phyloP scores from a whole-genome alignment of 176 grass and related monocot genomes.

The Cymbopogon citratus region DNA sequence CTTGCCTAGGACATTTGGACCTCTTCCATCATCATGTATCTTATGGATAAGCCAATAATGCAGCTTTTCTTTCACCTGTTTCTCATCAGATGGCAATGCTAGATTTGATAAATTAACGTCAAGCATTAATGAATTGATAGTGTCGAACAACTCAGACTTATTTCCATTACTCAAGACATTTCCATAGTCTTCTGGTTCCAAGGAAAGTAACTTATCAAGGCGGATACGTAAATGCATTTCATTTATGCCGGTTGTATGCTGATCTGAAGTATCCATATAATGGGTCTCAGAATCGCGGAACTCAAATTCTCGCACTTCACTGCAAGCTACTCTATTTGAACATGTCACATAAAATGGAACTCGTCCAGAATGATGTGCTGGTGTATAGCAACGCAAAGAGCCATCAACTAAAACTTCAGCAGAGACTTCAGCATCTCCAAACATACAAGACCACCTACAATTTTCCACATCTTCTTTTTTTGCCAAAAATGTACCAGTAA shows the following conservation, averaged over 20 bases:
- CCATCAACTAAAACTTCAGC: slow-evolving; percentile 78
- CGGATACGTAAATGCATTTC: slow-evolving; percentile 91
- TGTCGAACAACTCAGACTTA: slow-evolving; percentile 60
- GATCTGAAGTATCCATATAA: slow-evolving; percentile 56
- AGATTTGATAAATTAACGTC: slow-evolving; percentile 49
- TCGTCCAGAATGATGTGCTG: slow-evolving; percentile 63
- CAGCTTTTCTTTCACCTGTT: slow-evolving; percentile 78
- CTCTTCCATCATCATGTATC: slow-evolving; percentile 79
- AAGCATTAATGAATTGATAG: slow-evolving; percentile 78
- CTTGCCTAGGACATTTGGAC: slow-evolving; percentile 79
- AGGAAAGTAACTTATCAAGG: slow-evolving; percentile 74
- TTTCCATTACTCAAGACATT: slow-evolving; percentile 36
- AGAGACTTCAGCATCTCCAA: slow-evolving; percentile 87
- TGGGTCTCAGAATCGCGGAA: slow-evolving; percentile 48
- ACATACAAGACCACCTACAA: slow-evolving; percentile 96
- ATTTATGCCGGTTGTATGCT: slow-evolving; percentile 44
- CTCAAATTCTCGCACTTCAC: slow-evolving; percentile 95
- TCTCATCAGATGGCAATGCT: slow-evolving; percentile 33
- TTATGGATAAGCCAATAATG: slow-evolving; percentile 84
- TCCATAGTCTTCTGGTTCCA: slow-evolving; percentile 54
- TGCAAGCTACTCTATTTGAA: slow-evolving; percentile 92
- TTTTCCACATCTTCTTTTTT: slow-evolving; percentile 82
- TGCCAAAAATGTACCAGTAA: slow-evolving; percentile 92
- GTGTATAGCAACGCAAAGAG: slow-evolving; percentile 72
- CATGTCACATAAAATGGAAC: slow-evolving; percentile 95